Evolutionary conservation across 257 asterid species (phyloP), one percentile per base, ranked within the genome.

Genomic region (Solanum peruvianum): DNA sequence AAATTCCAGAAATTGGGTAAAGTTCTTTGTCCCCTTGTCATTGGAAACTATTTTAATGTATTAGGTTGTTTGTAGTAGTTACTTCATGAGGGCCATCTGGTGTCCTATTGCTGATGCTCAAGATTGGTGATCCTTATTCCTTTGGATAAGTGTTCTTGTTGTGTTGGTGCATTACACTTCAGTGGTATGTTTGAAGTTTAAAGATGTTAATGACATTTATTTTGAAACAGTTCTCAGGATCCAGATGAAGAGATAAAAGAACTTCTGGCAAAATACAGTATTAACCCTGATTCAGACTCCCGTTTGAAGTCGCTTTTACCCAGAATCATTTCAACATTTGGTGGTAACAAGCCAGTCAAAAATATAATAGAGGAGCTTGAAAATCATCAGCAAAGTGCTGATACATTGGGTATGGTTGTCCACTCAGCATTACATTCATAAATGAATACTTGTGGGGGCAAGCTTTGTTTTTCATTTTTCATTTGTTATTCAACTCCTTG

Each of bases 231-330:
- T 90, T 95, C 98, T 73, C 96, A 95, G 89, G 98, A 94, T 80
- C 93, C 98, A 20, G 94, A 94, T 82, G 88, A 94, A 84, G 97
- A 95, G 76, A 89, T 97, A 90, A 91, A 88, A 86, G 89, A 76
- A 56, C 86, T 95, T 87, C 84, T 95, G 93, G 94, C 90, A 86
- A 94, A 87, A 89, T 94, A 94, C 90, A 91, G 94, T 90, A 89
- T 52, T 88, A 91, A 89, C 78, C 98, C 98, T 16, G 98, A 97
- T 88, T 87, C 95, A 72, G 98, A 94, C 90, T 95, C 98, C 88
- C 97, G 89, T 75, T 91, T 97, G 89, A 95, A 95, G 92, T 84
- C 87, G 89, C 95, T 97, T 88, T 92, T 95, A 92, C 98, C 99
- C 86, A 88, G 94, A 89, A 95, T 95, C 88, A 93, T 94, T 90